Conservation (phyloP, 2,329 filamentous ascomycete genomes). For the Macroventuria anomochaeta region DNA sequence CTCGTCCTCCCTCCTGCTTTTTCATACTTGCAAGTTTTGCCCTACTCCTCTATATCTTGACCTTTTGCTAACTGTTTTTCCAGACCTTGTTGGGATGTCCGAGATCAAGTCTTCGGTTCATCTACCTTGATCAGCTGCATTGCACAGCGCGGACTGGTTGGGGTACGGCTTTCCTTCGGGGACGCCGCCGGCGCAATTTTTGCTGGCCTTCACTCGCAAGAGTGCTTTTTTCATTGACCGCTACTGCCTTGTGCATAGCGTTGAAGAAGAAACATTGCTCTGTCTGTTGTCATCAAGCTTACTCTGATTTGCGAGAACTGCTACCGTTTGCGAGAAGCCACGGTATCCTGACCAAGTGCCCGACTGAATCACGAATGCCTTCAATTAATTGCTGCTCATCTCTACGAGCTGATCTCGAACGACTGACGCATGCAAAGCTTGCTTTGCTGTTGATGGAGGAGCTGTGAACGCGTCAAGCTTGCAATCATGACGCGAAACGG, state of each 20-base stretch:
- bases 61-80: background rate
- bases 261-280: slow-evolving; percentile 44
- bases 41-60: background rate
- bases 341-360: no score
- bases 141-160: slow-evolving; percentile 46
- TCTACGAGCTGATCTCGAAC: no score
- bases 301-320: no score
- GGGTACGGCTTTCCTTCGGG: slow-evolving; percentile 43
- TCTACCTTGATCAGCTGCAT: slow-evolving; percentile 44
- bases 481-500: background rate
- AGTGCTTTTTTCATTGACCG: slow-evolving; percentile 46
- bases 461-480: background rate
- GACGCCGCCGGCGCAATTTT: slow-evolving; percentile 42
- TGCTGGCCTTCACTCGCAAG: slow-evolving; percentile 24
- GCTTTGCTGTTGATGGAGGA: background rate
- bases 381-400: no score
- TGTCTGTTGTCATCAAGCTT: background rate
- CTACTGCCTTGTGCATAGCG: slow-evolving; percentile 37
- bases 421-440: background rate
- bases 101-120: slow-evolving; percentile 39
- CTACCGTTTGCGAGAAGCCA: no score
- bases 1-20: background rate
- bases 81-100: slow-evolving; percentile 38
- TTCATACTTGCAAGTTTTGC: slow-evolving; percentile 16
- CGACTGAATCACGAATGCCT: no score